Evolutionary conservation across 495 filamentous ascomycete genomes (phyloP).

Genomic region (Pseudomonodictys pantanalensis): DNA sequence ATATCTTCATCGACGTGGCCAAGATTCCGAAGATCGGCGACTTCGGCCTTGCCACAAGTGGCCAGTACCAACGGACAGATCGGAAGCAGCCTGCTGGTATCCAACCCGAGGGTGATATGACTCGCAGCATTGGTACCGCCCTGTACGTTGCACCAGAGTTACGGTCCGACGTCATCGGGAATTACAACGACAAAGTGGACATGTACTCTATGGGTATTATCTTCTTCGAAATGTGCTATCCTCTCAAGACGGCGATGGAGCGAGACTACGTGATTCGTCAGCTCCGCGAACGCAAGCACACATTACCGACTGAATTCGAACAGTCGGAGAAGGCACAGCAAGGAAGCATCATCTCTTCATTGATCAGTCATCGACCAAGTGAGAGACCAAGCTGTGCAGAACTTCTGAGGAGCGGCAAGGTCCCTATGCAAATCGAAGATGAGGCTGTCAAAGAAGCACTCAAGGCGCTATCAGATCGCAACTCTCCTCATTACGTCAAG

Average conservation of each 20-base stretch:
- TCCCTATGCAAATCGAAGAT: conserved; percentile 88
- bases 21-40: conserved; percentile 94
- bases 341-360: conserved; percentile 70
- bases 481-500: conserved; percentile 84
- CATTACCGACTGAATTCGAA: conserved; percentile 71
- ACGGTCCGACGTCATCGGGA: conserved; percentile 63
- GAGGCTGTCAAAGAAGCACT: conserved; percentile 82
- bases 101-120: conserved; percentile 56
- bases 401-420: conserved; percentile 78
- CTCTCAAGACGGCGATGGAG: conserved; percentile 82
- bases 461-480: conserved; percentile 72
- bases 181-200: conserved; percentile 92
- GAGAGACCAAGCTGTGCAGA: conserved; percentile 82
- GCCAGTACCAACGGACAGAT: conserved; percentile 61
- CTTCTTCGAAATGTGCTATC: conserved; percentile 95
- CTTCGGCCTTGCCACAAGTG: conserved; percentile 89
- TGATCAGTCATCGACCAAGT: conserved; percentile 76
- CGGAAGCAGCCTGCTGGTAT: conserved; percentile 42
- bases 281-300: conserved; percentile 64
- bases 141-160: conserved; percentile 95
- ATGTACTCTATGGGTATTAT: conserved; percentile 98
- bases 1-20: conserved; percentile 89
- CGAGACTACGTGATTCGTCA: conserved; percentile 69
- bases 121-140: conserved; percentile 88
- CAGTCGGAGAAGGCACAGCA: conserved; percentile 70